These are phyloP conservation scores for Cyclotella kingstonii DNA, from an alignment of 108 stramenopile genomes.

Conservation along the genomic window DNA sequence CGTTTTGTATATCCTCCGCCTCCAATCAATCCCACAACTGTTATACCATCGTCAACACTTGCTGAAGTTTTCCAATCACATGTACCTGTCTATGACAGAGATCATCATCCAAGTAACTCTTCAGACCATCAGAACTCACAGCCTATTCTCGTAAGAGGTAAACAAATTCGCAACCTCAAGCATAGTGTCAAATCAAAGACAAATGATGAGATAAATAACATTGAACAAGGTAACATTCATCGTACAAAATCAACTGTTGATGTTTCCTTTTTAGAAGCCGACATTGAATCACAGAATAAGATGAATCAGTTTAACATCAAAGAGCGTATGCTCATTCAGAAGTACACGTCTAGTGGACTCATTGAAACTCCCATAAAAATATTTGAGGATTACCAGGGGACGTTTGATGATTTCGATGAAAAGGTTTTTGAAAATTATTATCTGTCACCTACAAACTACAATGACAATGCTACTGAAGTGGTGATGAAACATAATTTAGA, in stretches of 20 bases:
- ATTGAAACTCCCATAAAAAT: slow-evolving; percentile 9
- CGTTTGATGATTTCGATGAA: slow-evolving; percentile 5
- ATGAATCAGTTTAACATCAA: not conserved
- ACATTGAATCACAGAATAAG: not conserved
- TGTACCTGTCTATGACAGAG: not conserved
- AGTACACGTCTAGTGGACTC: slow-evolving; percentile 6
- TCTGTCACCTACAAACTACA: not conserved
- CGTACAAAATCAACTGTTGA: not conserved
- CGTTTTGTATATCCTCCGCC: no score
- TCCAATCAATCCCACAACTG: no score
- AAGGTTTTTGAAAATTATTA: slow-evolving; percentile 13
- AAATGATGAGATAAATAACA: no score
- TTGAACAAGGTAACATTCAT: no score
- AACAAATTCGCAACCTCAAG: slow-evolving; percentile 1
- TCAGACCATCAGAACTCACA: slow-evolving; percentile 5
- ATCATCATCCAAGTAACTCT: not conserved
- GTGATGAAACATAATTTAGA: not conserved
- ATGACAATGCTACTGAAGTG: not conserved
- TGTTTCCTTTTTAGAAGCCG: not conserved
- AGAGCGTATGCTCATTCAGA: slow-evolving; percentile 11
- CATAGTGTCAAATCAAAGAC: no score
- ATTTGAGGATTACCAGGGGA: slow-evolving; percentile 7
- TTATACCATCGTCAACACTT: no score
- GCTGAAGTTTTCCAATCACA: no score
- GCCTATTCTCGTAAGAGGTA: slow-evolving; percentile 24